Base-by-base conservation (phyloP, 2,329 filamentous ascomycete species). In the Fusarium sp. region DNA sequence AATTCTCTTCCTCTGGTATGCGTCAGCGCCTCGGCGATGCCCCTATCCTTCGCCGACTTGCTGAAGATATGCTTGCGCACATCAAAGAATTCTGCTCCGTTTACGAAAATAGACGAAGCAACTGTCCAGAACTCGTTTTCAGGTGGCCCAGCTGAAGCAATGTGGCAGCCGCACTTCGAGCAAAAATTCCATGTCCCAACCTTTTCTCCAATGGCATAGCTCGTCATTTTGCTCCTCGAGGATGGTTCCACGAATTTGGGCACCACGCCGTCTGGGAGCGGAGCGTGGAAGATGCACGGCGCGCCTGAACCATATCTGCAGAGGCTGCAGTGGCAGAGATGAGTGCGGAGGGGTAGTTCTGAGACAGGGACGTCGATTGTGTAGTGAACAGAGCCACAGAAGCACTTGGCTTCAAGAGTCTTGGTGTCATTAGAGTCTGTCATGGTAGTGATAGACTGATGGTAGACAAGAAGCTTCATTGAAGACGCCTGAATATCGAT, bases 271-370 rank as follows among this genome's bases (percentile, higher is more conserved):
- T 62, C 44, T 0, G 80, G 79, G 1, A 85, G 71, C 1, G 66
- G 40, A 2, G 81, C 72, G 72, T 85, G 83, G 64, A 85, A 83
- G 63, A 78, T 75, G 67, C 79, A 78, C 44, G 83, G 77, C 1
- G 79, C 78, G 18, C 84, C 83, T 38, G 81, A 79, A 4, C 76
- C 77, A 57, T 80, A 79, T 36, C 83, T 81, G 53, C 84, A 86
- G 31, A 81, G 69, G 66, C 78, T 81, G 74, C 84, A 86, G 62
- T 83, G 80, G 68, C 84, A 86, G 53, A 85, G 74, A 60, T 84
- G 79, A 15, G 78, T 76, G 14, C 76, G 73, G 7, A 86, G 75
- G 0, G 83, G 84, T 0, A 85, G 78, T 2, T 72, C 68, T 0
- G 78, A 72, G 5, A 66, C 68, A 1, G 81, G 80, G 1, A 86